A percentile compares a stretch with the other conserved stretches of the same genome.
Evolutionary conservation across 2,329 filamentous ascomycete species (phyloP).

Genomic region (Fusarium verrucosum): DNA sequence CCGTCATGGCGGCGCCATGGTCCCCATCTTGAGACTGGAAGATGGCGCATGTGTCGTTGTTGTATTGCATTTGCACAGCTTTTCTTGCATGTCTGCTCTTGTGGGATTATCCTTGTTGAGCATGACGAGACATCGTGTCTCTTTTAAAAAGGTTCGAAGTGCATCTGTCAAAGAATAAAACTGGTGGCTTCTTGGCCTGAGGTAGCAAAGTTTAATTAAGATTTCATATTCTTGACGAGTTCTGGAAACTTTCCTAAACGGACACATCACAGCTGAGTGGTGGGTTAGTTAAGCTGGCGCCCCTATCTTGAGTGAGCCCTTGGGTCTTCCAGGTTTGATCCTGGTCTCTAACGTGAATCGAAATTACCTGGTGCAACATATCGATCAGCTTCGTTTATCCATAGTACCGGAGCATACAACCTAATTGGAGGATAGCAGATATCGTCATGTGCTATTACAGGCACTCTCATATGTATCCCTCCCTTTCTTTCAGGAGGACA

Average conservation of each 20-base stretch:
- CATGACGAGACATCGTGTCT: neutral
- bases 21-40: neutral
- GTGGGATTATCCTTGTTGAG: neutral
- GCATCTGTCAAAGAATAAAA: slow-evolving; percentile 2
- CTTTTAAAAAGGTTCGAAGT: neutral
- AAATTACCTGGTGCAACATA: slow-evolving; percentile 44
- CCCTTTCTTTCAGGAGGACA: slow-evolving; percentile 16
- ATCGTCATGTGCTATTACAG: slow-evolving; percentile 14
- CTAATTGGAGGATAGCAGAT: slow-evolving; percentile 31
- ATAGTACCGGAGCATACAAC: slow-evolving; percentile 34
- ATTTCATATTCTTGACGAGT: neutral
- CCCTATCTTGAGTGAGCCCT: slow-evolving; percentile 35
- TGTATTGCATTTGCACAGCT: neutral
- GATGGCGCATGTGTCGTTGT: slow-evolving; percentile 7
- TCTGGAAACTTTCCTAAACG: slow-evolving; percentile 21
- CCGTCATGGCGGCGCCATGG: neutral
- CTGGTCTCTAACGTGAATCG: slow-evolving; percentile 34
- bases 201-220: slow-evolving; percentile 12
- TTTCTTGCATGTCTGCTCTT: neutral
- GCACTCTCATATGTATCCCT: slow-evolving; percentile 22
- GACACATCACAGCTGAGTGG: slow-evolving; percentile 18
- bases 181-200: slow-evolving; percentile 5
- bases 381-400: slow-evolving; percentile 22
- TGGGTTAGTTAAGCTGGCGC: slow-evolving; percentile 30
- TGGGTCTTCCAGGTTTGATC: slow-evolving; percentile 27